Percentiles rank a stretch among this genome's conserved stretches.
phyloP scores from a whole-genome alignment of 306 rosid genomes.

The Quercus berberidifolia region DNA sequence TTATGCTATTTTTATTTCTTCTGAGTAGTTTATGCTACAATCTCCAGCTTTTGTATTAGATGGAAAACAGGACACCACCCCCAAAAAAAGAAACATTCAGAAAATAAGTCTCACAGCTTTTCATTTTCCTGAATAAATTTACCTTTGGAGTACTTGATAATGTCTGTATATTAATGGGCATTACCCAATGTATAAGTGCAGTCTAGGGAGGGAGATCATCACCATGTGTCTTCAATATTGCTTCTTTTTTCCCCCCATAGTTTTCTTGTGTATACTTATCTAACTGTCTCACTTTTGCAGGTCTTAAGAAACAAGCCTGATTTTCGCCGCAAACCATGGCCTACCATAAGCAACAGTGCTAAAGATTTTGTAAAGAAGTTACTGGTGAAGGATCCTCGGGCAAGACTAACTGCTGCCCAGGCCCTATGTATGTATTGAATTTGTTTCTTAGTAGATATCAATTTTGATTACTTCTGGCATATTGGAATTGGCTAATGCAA shows the following conservation, averaged over 20 bases:
- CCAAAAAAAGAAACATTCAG: not conserved
- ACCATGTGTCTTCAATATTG: not conserved
- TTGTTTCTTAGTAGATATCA: slow-evolving; percentile 20
- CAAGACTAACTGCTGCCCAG: slow-evolving; percentile 99
- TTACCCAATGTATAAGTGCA: not conserved
- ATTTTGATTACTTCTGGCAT: slow-evolving; percentile 19
- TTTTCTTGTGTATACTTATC: slow-evolving; percentile 1
- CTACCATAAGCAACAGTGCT: slow-evolving; percentile 65
- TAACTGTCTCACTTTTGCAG: slow-evolving; percentile 34
- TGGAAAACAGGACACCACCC: not conserved
- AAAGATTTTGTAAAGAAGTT: slow-evolving; percentile 95
- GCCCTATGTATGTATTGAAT: slow-evolving; percentile 73
- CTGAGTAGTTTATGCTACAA: not conserved
- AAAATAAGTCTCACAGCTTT: not conserved
- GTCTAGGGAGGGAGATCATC: not conserved
- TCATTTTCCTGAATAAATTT: not conserved
- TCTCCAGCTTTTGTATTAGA: not conserved
- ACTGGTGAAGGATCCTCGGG: slow-evolving; percentile 93
- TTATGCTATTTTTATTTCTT: not conserved
- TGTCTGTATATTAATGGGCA: not conserved
- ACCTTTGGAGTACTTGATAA: not conserved
- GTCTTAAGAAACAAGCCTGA: slow-evolving; percentile 92
- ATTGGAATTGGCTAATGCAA: slow-evolving; percentile 11
- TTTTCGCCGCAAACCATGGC: slow-evolving; percentile 98
- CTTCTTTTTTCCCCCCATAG: not conserved